Percentiles rank a stretch among this genome's conserved stretches.
These are phyloP conservation scores for Toxicodendron radicans DNA, from an alignment of 345 rosid species.

Conservation along the genomic window DNA sequence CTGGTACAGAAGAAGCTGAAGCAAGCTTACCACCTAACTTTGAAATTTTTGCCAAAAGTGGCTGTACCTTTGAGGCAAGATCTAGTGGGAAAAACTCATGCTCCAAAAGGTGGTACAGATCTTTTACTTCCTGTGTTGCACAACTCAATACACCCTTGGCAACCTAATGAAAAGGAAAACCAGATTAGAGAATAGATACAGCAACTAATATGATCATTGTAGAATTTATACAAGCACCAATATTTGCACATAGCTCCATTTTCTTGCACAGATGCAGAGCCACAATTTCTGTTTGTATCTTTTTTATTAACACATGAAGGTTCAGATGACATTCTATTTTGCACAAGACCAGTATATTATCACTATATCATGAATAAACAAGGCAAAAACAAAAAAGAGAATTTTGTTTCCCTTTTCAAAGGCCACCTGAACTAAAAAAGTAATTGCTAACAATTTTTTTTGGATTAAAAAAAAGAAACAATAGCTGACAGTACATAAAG, in stretches of 20 bases:
- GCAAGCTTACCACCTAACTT: constrained; percentile 89
- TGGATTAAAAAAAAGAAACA: neutral
- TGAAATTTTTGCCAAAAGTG: constrained; percentile 69
- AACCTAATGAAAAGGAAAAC: constrained; percentile 45
- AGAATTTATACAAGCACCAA: neutral
- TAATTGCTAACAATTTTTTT: neutral
- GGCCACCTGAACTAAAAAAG: neutral
- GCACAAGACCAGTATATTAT: neutral
- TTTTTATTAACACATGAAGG: no score
- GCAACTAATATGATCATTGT: neutral
- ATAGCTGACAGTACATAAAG: neutral
- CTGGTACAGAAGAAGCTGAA: constrained; percentile 89
- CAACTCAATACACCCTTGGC: constrained; percentile 89
- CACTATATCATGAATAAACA: neutral
- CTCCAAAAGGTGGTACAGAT: constrained; percentile 86
- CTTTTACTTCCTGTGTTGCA: constrained; percentile 96
- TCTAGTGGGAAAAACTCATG: constrained; percentile 86
- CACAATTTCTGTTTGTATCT: neutral
- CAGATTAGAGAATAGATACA: neutral
- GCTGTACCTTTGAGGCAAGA: constrained; percentile 77
- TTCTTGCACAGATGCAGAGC: neutral
- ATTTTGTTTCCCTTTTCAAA: neutral
- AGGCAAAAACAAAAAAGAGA: neutral
- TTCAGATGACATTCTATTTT: neutral
- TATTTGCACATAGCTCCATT: neutral